Percentiles rank a stretch among this genome's conserved stretches.
Evolutionary conservation across 2,329 filamentous ascomycete genomes (phyloP).

Genomic region (Coniochaeta sp.): DNA sequence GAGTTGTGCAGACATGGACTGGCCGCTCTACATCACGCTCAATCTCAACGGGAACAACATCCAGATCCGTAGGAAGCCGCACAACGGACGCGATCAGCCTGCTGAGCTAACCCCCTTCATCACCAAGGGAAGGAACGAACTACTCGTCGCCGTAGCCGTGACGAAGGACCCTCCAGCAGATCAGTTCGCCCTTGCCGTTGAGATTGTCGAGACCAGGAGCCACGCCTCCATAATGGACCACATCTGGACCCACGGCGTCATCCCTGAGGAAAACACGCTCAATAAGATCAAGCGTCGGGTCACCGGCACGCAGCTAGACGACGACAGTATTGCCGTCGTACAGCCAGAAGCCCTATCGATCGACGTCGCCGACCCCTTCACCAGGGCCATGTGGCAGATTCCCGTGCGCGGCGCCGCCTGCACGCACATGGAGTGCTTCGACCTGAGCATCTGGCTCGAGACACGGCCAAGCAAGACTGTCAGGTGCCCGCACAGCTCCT

Average conservation of each 20-base stretch:
- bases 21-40: slow-evolving; percentile 66
- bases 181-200: slow-evolving; percentile 62
- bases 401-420: slow-evolving; percentile 69
- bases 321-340: slow-evolving; percentile 58
- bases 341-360: slow-evolving; percentile 51
- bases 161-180: slow-evolving; percentile 14
- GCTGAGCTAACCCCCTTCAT: slow-evolving; percentile 64
- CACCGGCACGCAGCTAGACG: slow-evolving; percentile 28
- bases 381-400: slow-evolving; percentile 53
- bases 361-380: slow-evolving; percentile 62
- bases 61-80: slow-evolving; percentile 55
- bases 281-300: slow-evolving; percentile 47
- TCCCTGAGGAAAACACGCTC: slow-evolving; percentile 42
- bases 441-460: slow-evolving; percentile 72
- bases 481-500: slow-evolving; percentile 24
- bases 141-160: slow-evolving; percentile 43
- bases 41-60: slow-evolving; percentile 57
- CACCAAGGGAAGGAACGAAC: slow-evolving; percentile 49
- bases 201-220: slow-evolving; percentile 53
- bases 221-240: slow-evolving; percentile 35
- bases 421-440: slow-evolving; percentile 80
- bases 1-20: slow-evolving; percentile 56
- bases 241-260: slow-evolving; percentile 26
- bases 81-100: slow-evolving; percentile 70
- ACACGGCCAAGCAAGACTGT: slow-evolving; percentile 48